Conservation (phyloP, 371 early-diverging fungal species). For the Circinella minor region DNA sequence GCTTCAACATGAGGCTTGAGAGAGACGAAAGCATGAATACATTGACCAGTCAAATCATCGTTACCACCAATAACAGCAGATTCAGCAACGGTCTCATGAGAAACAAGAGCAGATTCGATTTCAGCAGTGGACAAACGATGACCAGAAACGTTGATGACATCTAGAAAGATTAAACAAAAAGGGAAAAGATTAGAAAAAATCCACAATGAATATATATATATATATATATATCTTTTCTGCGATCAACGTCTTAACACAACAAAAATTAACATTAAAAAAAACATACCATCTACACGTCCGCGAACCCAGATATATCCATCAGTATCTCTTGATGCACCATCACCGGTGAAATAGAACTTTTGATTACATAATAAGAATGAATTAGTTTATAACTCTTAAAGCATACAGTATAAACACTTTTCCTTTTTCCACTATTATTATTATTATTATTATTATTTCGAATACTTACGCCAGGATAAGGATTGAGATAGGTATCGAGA, state of each 20-base stretch:
- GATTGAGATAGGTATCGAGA: constrained; percentile 87
- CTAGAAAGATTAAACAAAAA: constrained; percentile 14
- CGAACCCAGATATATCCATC: constrained; percentile 96
- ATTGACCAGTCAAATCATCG: constrained; percentile 94
- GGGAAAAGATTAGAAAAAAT: no score
- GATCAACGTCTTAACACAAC: no score
- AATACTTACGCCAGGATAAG: constrained; percentile 68
- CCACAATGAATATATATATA: no score
- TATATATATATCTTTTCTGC: no score
- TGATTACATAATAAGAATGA: not conserved
- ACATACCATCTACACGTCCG: constrained; percentile 86
- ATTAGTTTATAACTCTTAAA: not conserved
- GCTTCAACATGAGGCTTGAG: constrained; percentile 62
- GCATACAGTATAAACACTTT: not conserved
- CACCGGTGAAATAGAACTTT: constrained; percentile 85
- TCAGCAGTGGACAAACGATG: constrained; percentile 97
- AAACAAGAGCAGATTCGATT: constrained; percentile 89
- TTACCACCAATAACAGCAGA: constrained; percentile 93
- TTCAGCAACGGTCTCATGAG: constrained; percentile 85
- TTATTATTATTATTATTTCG: no score
- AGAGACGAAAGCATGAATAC: constrained; percentile 78
- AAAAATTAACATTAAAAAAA: no score
- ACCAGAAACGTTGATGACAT: constrained; percentile 99
- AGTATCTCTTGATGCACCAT: constrained; percentile 88
- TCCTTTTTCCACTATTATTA: not conserved